Conservation (phyloP, 116 monocot genomes). For the Cymodocea nodosa region DNA sequence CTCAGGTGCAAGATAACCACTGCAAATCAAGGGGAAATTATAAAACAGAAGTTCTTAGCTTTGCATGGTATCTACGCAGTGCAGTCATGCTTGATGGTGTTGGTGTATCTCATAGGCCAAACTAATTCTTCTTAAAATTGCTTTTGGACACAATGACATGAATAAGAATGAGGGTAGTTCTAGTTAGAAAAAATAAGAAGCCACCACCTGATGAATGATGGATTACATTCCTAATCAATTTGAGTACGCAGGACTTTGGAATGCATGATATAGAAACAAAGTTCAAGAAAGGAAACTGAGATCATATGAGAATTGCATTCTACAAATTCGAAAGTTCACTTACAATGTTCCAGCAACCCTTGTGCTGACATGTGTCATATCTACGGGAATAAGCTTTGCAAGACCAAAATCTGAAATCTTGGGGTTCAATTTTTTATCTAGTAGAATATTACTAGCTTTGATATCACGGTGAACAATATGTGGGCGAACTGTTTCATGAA, state of each 20-base stretch:
- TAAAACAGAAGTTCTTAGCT: too few relatives aligned
- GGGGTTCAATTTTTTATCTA: constrained; percentile 59
- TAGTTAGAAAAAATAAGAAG: too few relatives aligned
- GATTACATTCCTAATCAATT: too few relatives aligned
- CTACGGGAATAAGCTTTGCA: constrained; percentile 64
- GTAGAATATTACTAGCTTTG: constrained; percentile 79
- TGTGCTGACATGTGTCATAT: constrained; percentile 65
- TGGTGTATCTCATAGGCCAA: too few relatives aligned
- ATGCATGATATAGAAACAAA: too few relatives aligned
- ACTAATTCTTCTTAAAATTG: too few relatives aligned
- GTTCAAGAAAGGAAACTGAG: neutral
- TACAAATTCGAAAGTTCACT: constrained; percentile 14
- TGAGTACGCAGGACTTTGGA: too few relatives aligned
- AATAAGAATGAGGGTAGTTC: too few relatives aligned
- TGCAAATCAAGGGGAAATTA: constrained; percentile 2
- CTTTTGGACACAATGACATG: neutral
- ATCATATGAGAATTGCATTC: neutral
- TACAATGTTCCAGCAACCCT: constrained; percentile 87
- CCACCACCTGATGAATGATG: too few relatives aligned
- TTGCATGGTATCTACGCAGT: too few relatives aligned
- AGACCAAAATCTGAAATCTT: constrained; percentile 90
- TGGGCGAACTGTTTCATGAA: constrained; percentile 62
- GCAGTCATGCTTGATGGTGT: too few relatives aligned
- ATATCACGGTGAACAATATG: constrained; percentile 81
- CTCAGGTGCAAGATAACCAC: constrained; percentile 61